Conservation (phyloP, 2,329 filamentous ascomycete genomes). For the Nemania sp. region DNA sequence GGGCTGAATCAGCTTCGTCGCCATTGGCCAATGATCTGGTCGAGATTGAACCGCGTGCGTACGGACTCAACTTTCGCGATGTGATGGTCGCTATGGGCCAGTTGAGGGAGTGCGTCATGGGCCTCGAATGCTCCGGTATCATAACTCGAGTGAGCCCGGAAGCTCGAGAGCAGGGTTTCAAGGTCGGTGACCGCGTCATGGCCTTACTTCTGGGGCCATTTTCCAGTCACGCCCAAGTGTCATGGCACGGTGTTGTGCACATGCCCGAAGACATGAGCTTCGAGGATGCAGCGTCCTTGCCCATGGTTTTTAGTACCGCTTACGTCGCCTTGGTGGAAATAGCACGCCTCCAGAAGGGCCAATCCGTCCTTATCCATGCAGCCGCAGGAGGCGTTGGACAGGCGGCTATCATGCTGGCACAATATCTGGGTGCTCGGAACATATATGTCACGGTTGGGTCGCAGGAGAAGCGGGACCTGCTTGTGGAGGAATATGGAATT, state of each 20-base stretch:
- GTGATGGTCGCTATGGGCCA: slow-evolving; percentile 4
- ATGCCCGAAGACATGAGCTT: neutral
- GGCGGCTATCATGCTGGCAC: slow-evolving; percentile 45
- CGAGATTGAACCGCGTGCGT: slow-evolving; percentile 38
- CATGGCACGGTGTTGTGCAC: neutral
- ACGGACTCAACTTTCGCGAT: slow-evolving; percentile 16
- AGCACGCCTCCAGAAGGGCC: slow-evolving; percentile 43
- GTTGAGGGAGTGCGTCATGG: neutral
- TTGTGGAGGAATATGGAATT: slow-evolving; percentile 45
- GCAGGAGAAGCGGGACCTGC: slow-evolving; percentile 24
- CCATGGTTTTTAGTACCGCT: slow-evolving; percentile 47
- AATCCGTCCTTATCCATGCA: slow-evolving; percentile 46
- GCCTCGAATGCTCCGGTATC: neutral
- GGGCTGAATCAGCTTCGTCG: no score
- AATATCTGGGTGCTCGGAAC: slow-evolving; percentile 43
- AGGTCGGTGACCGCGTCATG: neutral
- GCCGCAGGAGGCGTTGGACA: slow-evolving; percentile 46
- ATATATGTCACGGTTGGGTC: neutral
- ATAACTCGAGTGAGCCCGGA: neutral
- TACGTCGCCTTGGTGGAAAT: slow-evolving; percentile 45
- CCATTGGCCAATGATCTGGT: slow-evolving; percentile 36
- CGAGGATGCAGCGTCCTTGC: slow-evolving; percentile 43
- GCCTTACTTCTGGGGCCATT: neutral
- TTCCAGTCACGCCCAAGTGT: neutral
- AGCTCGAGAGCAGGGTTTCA: neutral